Base-by-base conservation (phyloP, 2,329 filamentous ascomycete species). In the Aspergillus unguis region DNA sequence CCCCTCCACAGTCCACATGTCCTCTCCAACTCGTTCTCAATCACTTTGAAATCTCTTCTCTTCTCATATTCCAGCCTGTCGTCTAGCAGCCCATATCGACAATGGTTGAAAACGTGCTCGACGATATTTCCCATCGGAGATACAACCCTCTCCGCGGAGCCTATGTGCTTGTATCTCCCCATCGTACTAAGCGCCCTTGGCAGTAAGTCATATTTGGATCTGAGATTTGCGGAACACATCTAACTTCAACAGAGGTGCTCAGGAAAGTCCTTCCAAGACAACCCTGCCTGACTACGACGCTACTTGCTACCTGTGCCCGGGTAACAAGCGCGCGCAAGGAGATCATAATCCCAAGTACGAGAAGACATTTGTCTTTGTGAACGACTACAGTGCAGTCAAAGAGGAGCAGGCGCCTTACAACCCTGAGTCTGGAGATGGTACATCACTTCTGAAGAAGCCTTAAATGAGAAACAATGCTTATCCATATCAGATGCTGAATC, bases 381-480 rank as follows among this genome's bases (percentile, higher is more conserved):
- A 99, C 66, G 94, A 99, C 71, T 99, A 94, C 74, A 95, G 90
- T 65, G 94, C 94, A 2, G 92, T 99, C 46, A 96, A 96, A 75
- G 92, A 96, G 73, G 80, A 88, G 58, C 94, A 99, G 72, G 85
- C 86, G 29, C 85, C 89, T 44, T 99, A 97, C 72, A 72, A 76
- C 23, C 75, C 75, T 10, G 71, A 76, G 25, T 70, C 74, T n/a
- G 72, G 76, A 64, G 77, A 75, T 57, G 76, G 80, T 80, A 66
- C 56, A 74, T 62, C 44, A n/a, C 26, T 29, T 23, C 17, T 17
- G 17, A 17, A 17, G 17, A 17, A 29, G 25, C 23, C n/a, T 3
- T 5, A 8, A 46, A 6, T 8, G 26, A 3, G 10, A 31, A 10
- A 48, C 35, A 9, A 29, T 11, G 6, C 28, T 10, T 2, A 9